Conservation (phyloP, 805 yeast genomes). For the Nakazawaea ishiwadae region DNA sequence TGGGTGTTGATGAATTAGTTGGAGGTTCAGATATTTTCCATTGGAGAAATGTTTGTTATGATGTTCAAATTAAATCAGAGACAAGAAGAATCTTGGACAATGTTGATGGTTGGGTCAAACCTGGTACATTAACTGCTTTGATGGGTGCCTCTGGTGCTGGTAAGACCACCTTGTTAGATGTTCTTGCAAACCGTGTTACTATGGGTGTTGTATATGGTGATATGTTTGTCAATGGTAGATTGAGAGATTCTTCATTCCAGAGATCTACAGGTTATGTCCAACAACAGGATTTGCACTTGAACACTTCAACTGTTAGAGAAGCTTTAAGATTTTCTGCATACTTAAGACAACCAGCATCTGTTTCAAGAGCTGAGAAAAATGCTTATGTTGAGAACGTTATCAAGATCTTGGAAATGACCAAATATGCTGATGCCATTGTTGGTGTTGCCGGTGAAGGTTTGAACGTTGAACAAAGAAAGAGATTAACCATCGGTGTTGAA, state of each 20-base stretch:
- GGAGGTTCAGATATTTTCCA: constrained; percentile 47
- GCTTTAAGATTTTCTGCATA: constrained; percentile 68
- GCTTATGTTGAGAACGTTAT: constrained; percentile 68
- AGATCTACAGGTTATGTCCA: constrained; percentile 78
- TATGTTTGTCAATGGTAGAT: constrained; percentile 64
- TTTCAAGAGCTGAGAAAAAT: constrained; percentile 53
- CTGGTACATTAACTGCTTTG: constrained; percentile 76
- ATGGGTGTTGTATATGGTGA: constrained; percentile 71
- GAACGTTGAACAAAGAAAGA: constrained; percentile 65
- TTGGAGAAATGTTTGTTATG: constrained; percentile 64
- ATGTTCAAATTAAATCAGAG: constrained; percentile 50
- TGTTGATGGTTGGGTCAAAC: constrained; percentile 71
- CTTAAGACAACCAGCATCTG: constrained; percentile 59
- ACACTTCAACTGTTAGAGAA: constrained; percentile 68
- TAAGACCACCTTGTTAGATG: constrained; percentile 72
- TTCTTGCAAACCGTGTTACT: constrained; percentile 65
- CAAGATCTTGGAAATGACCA: constrained; percentile 60
- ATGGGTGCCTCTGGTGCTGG: constrained; percentile 92
- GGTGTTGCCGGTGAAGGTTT: constrained; percentile 74
- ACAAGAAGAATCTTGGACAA: constrained; percentile 36
- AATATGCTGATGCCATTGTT: constrained; percentile 71
- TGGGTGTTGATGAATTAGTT: constrained; percentile 25
- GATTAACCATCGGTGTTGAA: constrained; percentile 67
- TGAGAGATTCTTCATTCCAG: constrained; percentile 62
- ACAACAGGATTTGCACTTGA: constrained; percentile 74